Base-by-base conservation (phyloP, 805 yeast species). In the Yamadazyma sp. region DNA sequence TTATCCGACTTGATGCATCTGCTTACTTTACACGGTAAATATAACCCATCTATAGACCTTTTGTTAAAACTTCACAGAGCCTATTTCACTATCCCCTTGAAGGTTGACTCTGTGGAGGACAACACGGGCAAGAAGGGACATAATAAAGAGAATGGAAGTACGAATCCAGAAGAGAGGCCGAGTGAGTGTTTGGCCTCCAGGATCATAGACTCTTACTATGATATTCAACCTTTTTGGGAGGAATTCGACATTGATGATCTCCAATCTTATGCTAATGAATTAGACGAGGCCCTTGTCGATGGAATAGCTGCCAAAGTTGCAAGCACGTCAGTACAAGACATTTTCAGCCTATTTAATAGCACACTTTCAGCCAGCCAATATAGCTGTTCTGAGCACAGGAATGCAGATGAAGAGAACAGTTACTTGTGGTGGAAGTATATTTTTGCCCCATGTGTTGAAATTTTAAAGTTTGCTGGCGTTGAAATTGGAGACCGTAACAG, bases 51-150 rank as follows among this genome's bases (percentile, higher is more conserved):
- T 4, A 14, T 16, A 8, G 28, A 25, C n/a, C 16, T 25, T 25
- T 25, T 25, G 16, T 4, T 13, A n/a, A 25, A 25, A 13, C 28
- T 25, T n/a, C 28, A 25, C 14, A n/a, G 28, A 25, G 28, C 28
- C 14, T 25, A 25, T n/a, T 25, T 25, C n/a, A 13, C 28, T n/a
- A 13, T 25, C 16, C 28, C 28, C 4, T 25, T 25, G 28, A 25
- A 25, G 16, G 12, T 25, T 25, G 8, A 14, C 15, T 13, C 14
- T 5, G 14, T n/a, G 28, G 28, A 7, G n/a, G 28, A 25, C 4
- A n/a, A n/a, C n/a, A n/a, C n/a, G n/a, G n/a, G n/a, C n/a, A n/a
- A n/a, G n/a, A n/a, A n/a, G n/a, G n/a, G n/a, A n/a, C n/a, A n/a
- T n/a, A n/a, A n/a, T n/a, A n/a, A n/a, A n/a, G n/a, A n/a, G n/a